Evolutionary conservation across 257 asterid species (phyloP), one percentile per base, ranked within the genome.

Genomic region (Leonotis leonurus): DNA sequence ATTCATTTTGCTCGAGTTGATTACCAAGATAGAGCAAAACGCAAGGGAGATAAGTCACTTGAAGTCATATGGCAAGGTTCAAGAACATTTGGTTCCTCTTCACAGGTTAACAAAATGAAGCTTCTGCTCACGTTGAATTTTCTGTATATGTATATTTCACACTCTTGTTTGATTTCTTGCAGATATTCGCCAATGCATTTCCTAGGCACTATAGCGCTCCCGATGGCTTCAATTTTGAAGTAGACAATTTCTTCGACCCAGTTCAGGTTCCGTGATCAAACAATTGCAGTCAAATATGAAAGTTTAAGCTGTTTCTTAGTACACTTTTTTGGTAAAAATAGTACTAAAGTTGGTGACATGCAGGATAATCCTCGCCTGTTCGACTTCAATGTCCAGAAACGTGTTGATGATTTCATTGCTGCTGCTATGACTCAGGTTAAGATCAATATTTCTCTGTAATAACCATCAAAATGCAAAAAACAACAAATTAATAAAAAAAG

Each of bases 41-140:
- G 97, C 6, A 81, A 75, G 65, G 85, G 6, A 27, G 90, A 85
- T 73, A 90, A 83, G 74, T 55, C 90, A 64, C 96, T 90, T 18
- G 95, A 90, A 79, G 95, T 87, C 69, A 68, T 90, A 70, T 90
- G 97, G 97, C 92, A 81, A 60, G 96, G 86, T 13, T 90, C 97
- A 9, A 78, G 72, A 71, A 85, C 97, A 70, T 80, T 87, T 67
- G 97, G 96, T 62, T 50, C 87, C 56, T 83, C 95, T 21, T 80
- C 88, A 60, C 96, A 75, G 86, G 95, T 81, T 9, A 22, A 36
- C 18, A 67, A 56, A 69, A 59, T 24, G 44, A 66, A 21, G 41
- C 51, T 35, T 24, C 54, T 50, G 40, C 49, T 55, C 35, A 14
- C 35, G 13, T 9, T 3, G 11, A 65, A 14, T 9, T n/a, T 65